Evolutionary conservation across 2,329 filamentous ascomycete species (phyloP).

Genomic region (Penicillium sp.): DNA sequence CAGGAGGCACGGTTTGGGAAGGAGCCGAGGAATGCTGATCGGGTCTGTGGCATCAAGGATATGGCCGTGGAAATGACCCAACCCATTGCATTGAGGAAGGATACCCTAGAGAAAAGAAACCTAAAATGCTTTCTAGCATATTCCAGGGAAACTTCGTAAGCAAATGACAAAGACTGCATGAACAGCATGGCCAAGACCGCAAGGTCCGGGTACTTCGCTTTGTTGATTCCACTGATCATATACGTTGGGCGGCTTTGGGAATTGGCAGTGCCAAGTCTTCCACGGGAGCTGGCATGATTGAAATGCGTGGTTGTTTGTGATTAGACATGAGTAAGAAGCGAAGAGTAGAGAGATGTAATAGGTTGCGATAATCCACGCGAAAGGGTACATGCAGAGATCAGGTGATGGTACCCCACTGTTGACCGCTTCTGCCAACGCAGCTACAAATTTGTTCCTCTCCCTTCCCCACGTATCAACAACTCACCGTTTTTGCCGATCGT

Average conservation of each 20-base stretch:
- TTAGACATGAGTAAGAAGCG: background rate
- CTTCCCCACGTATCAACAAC: background rate
- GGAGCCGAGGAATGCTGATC: conserved; percentile 46
- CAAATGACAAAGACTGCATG: background rate
- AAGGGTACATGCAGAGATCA: background rate
- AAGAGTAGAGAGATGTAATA: background rate
- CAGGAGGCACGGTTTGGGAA: conserved; percentile 43
- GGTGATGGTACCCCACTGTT: conserved; percentile 5
- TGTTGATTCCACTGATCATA: conserved; percentile 33
- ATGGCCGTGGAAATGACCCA: conserved; percentile 34
- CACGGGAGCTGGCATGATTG: background rate
- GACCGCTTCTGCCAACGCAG: conserved; percentile 15
- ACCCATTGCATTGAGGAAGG: conserved; percentile 33
- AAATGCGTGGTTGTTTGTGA: background rate
- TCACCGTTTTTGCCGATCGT: background rate
- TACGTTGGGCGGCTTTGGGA: conserved; percentile 9
- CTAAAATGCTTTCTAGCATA: background rate
- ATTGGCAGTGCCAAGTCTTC: background rate
- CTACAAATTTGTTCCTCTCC: conserved; percentile 12
- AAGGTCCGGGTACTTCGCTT: conserved; percentile 35
- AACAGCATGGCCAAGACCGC: conserved; percentile 31
- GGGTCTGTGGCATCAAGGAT: conserved; percentile 51
- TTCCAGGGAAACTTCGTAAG: background rate
- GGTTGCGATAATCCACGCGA: background rate
- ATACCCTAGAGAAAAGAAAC: background rate